Evolutionary conservation across 108 stramenopile species (phyloP), one percentile per base, ranked within the genome.

Genomic region (Pseudonitzschia multiseries): DNA sequence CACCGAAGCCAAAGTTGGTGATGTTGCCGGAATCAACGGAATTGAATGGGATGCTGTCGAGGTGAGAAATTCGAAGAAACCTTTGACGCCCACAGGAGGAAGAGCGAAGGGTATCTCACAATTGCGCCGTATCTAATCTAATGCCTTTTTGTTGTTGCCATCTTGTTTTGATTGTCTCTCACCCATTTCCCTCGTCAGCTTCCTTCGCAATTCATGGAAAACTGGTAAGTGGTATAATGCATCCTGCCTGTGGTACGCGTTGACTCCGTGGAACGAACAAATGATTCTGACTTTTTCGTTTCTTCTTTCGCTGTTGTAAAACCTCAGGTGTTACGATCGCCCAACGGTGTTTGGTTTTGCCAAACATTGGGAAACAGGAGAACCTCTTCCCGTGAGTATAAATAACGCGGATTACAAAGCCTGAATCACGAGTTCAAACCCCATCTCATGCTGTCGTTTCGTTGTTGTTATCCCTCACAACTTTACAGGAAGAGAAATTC

Each of bases 11-110:
- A 79, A 90, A 14, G 87, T 98, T 54, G 98, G 97, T 42, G 97
- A 97, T 72, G 97, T 97, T 65, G 95, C 98, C 24, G 97, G 99
- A 14, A 98, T 98, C 84, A 96, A 94, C 68, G 94, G 93, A 31
- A 90, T 99, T 10, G 97, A 87, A 73, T 98, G 98, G 98, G 99
- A 99, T 84, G 99, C 99, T 28, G 98, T 99, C 2, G 99, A 99
- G 36, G 36, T 36, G 36, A 36, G 36, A 5, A 36, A 6, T 36
- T 6, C n/a, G n/a, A n/a, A n/a, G n/a, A n/a, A n/a, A 36, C 6
- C 4, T 5, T 36, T 6, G 6, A 36, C 36, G 36, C 36, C 36
- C 36, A 36, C 2, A 36, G 36, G 36, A 6, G 36, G 36, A 6
- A 36, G 2, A 36, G 4, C 6, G 36, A 69, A 77, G 96, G 32